phyloP scores from a whole-genome alignment of 2,329 filamentous ascomycete species.

The Septoria linicola region DNA sequence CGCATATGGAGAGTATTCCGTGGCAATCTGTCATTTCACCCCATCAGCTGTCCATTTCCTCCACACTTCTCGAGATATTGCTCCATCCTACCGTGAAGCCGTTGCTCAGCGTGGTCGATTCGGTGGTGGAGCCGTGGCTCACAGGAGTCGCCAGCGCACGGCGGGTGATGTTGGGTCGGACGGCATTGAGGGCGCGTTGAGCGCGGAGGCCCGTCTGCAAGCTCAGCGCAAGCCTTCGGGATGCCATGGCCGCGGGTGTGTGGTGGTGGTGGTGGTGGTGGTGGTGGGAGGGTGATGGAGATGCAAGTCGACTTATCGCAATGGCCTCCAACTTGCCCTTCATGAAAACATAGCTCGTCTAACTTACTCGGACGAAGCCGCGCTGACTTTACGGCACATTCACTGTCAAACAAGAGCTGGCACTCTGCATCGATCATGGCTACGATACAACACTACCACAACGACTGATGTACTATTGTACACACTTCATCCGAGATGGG shows the following conservation, averaged over 20 bases:
- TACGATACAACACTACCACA: too few species aligned
- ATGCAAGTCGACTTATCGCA: background rate
- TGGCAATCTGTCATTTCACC: constrained; percentile 70
- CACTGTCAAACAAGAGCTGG: too few species aligned
- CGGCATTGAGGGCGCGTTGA: constrained; percentile 77
- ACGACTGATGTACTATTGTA: too few species aligned
- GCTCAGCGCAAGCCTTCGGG: constrained; percentile 94
- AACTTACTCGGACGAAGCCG: too few species aligned
- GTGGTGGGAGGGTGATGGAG: background rate
- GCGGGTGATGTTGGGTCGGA: constrained; percentile 64
- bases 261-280: constrained; percentile 43
- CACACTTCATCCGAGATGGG: too few species aligned
- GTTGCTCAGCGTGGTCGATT: constrained; percentile 95
- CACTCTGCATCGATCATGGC: too few species aligned
- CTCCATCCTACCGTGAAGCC: constrained; percentile 76
- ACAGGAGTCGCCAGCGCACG: constrained; percentile 83
- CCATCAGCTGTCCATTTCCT: constrained; percentile 20
- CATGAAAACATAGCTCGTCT: background rate
- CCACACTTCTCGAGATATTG: constrained; percentile 11
- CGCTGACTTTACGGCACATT: too few species aligned
- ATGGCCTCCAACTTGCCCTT: too few species aligned
- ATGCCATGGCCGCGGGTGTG: constrained; percentile 68
- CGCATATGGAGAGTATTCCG: constrained; percentile 96
- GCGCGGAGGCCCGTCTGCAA: constrained; percentile 85
- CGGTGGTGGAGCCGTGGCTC: constrained; percentile 71